Evolutionary conservation across 768 basidiomycete species (phyloP).

Genomic region (Tylopilus rubrobrunneus): DNA sequence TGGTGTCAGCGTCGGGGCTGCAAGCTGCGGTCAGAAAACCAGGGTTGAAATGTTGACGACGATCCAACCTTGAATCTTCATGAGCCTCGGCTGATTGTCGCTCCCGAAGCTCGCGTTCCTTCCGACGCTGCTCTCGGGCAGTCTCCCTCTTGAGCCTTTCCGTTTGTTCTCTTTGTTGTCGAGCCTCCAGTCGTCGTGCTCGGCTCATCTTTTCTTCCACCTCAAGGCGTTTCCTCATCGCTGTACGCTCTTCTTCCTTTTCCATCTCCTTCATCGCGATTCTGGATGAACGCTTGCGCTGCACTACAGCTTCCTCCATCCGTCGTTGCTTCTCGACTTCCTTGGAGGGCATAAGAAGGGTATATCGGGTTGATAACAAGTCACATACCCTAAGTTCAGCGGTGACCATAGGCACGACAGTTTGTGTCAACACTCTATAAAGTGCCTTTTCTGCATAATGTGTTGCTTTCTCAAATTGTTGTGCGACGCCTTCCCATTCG

Average conservation of each 20-base stretch:
- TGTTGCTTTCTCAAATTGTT: slow-evolving; percentile 69
- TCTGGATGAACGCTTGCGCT: slow-evolving; percentile 89
- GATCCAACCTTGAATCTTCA: slow-evolving; percentile 14
- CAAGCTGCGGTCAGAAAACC: slow-evolving; percentile 12
- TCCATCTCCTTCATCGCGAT: slow-evolving; percentile 79
- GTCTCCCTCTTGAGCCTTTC: slow-evolving; percentile 52
- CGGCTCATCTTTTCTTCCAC: slow-evolving; percentile 67
- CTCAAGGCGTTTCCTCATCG: slow-evolving; percentile 58
- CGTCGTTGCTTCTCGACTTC: slow-evolving; percentile 59
- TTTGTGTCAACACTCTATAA: slow-evolving; percentile 59
- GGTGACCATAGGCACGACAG: slow-evolving; percentile 68
- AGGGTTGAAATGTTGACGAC: not conserved
- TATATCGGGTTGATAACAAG: not conserved
- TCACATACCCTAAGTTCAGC: slow-evolving; percentile 56
- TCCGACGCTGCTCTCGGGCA: slow-evolving; percentile 50
- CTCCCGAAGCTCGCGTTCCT: slow-evolving; percentile 33
- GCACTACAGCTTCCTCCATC: slow-evolving; percentile 70
- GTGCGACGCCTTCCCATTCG: slow-evolving; percentile 82
- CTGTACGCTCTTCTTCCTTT: slow-evolving; percentile 64
- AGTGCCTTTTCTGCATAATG: slow-evolving; percentile 81
- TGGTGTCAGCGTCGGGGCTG: slow-evolving; percentile 12
- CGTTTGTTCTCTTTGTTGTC: slow-evolving; percentile 54
- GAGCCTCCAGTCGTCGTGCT: slow-evolving; percentile 52
- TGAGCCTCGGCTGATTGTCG: slow-evolving; percentile 13
- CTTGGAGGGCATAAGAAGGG: slow-evolving; percentile 33